phyloP scores from a whole-genome alignment of 1,284 basidiomycete genomes.

The Phellopilus nigrolimitatus region DNA sequence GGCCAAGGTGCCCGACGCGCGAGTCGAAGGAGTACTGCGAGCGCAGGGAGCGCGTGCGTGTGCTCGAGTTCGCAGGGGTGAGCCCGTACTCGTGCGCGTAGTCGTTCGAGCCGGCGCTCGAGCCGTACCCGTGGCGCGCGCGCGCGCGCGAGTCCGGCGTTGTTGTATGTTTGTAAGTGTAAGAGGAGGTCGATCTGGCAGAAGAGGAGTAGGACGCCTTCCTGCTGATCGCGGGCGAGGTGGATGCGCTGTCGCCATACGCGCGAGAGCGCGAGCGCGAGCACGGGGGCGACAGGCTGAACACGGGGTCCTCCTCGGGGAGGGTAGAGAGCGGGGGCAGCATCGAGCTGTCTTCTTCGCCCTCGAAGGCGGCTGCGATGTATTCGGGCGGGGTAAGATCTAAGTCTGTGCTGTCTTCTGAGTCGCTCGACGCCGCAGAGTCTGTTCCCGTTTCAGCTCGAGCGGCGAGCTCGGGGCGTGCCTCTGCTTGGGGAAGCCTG shows the following conservation, averaged over 20 bases:
- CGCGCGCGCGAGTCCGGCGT: constrained; percentile 3
- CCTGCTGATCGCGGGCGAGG: constrained; percentile 9
- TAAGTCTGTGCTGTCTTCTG: not conserved
- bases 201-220: constrained; percentile 11
- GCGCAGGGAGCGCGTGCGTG: not conserved
- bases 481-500: no score
- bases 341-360: constrained; percentile 18
- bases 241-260: not conserved
- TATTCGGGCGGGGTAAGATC: not conserved
- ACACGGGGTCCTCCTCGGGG: constrained; percentile 16
- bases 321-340: constrained; percentile 18
- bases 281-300: constrained; percentile 11
- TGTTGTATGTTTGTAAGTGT: not conserved
- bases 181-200: not conserved
- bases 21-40: constrained; percentile 3
- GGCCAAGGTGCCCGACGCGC: not conserved
- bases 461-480: not conserved
- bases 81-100: not conserved
- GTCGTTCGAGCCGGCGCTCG: constrained; percentile 4
- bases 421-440: not conserved
- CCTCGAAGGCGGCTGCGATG: not conserved
- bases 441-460: not conserved
- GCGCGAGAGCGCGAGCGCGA: not conserved
- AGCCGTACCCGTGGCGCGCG: constrained; percentile 1
- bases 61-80: not conserved